Base-by-base conservation (phyloP, 2,329 filamentous ascomycete genomes). In the Hypoxylon sp. region DNA sequence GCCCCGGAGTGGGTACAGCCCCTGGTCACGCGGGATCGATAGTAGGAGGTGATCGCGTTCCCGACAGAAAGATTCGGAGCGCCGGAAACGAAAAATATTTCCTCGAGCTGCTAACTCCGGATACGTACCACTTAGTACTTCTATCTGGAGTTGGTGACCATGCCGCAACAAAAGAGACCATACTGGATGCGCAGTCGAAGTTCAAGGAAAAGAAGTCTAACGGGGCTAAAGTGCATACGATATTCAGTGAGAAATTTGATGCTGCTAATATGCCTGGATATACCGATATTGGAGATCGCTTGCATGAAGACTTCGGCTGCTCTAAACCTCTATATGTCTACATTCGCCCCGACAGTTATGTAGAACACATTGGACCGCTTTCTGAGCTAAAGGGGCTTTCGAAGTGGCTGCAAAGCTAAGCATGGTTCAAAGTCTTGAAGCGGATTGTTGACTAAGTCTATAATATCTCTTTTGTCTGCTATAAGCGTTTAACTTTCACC, bases 11-110 rank as follows among this genome's bases (percentile, higher is more conserved):
- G 3, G 73, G 72, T 11, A 77, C 74, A 1, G 75, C 73, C 1
- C 14, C 57, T 1, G 73, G 74, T 1, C 77, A 74, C 50, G 43
- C 63, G 7, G 81, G 82, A 0, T 72, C 70, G 0, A 69, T 86
- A 2, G 77, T 78, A 46, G 83, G 83, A 32, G 85, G 85, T 1
- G 82, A 85, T 70, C 80, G 85, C 13, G 76, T 83, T 3, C 80
- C 80, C 0, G 81, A 85, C 25, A 70, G 65, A 1, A 73, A 72
- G 32, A 69, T 76, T 19, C 64, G 55, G 21, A 58, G 32, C 17
- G 5, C 41, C 7, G 67, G 67, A 2, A 63, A 65, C 17, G 69
- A 75, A 36, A 65, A 53, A 38, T 73, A 73, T 59, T 72, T 77
- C 19, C 70, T 67, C 7, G 69, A 74, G 21, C 66, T 75, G 9